phyloP scores from a whole-genome alignment of 192 early-diverging fungal species.

The Coemansia erecta region DNA sequence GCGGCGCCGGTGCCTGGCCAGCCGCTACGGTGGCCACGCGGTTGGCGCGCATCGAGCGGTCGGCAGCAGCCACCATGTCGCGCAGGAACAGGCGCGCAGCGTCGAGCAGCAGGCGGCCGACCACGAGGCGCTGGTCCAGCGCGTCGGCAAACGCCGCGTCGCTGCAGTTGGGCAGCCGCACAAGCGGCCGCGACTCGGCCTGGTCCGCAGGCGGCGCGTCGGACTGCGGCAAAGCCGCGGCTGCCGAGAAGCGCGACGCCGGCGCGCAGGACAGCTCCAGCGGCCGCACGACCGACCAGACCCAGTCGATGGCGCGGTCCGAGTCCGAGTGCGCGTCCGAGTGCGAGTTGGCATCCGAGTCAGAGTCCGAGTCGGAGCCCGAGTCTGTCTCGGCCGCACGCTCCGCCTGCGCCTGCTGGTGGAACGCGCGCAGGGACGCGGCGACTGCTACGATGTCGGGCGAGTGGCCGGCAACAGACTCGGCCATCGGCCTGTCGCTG shows the following conservation, averaged over 20 bases:
- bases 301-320: constrained; percentile 36
- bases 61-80: constrained; percentile 32
- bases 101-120: constrained; percentile 39
- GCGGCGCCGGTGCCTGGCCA: not conserved
- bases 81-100: constrained; percentile 43
- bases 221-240: not conserved
- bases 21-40: constrained; percentile 8
- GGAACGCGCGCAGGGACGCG: constrained; percentile 13
- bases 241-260: constrained; percentile 32
- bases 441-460: constrained; percentile 10
- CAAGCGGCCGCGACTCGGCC: not conserved
- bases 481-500: no score
- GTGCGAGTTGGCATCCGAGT: not conserved
- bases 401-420: constrained; percentile 18
- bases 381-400: not conserved
- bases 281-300: constrained; percentile 41
- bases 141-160: constrained; percentile 33
- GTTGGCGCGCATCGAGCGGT: constrained; percentile 31
- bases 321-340: constrained; percentile 5
- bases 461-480: no score
- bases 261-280: constrained; percentile 43
- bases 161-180: constrained; percentile 31
- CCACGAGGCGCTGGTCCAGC: constrained; percentile 42
- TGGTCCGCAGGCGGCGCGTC: not conserved
- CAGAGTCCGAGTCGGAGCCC: not conserved